Evolutionary conservation across 345 rosid genomes (phyloP).

Genomic region (Conringia planisiliqua): DNA sequence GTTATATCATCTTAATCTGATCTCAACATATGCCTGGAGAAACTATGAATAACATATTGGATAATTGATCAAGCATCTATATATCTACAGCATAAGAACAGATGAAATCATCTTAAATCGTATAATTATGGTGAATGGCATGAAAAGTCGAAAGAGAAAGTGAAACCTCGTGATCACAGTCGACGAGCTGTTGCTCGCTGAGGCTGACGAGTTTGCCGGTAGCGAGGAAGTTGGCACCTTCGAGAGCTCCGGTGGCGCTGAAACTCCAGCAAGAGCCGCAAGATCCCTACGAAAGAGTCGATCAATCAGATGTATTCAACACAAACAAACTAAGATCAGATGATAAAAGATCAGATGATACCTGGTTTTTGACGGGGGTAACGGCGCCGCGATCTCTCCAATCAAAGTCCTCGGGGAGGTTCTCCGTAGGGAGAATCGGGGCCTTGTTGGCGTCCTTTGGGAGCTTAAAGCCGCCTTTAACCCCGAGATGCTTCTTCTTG

Average conservation of each 20-base stretch:
- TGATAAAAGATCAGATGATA: conserved; percentile 6
- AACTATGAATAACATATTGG: neutral
- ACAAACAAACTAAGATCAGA: too few relatives aligned
- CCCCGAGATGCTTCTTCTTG: conserved; percentile 48
- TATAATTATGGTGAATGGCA: too few relatives aligned
- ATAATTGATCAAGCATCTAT: too few relatives aligned
- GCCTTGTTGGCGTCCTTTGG: conserved; percentile 82
- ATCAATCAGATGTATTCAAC: too few relatives aligned
- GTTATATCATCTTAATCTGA: too few relatives aligned
- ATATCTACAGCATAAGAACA: too few relatives aligned
- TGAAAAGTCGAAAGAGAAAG: neutral
- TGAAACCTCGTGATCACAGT: conserved; percentile 94
- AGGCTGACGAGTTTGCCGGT: conserved; percentile 93
- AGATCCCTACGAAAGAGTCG: conserved; percentile 45
- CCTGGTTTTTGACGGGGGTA: conserved; percentile 78
- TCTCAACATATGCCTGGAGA: neutral
- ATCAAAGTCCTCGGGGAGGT: conserved; percentile 78
- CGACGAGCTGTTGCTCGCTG: conserved; percentile 99
- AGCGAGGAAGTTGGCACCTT: conserved; percentile 89
- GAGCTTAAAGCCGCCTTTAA: conserved; percentile 45
- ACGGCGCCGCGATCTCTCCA: conserved; percentile 99
- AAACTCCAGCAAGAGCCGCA: conserved; percentile 99
- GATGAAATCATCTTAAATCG: too few relatives aligned
- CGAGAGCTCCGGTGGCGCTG: conserved; percentile 92
- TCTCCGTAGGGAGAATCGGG: conserved; percentile 74